A percentile compares a stretch with the other conserved stretches of the same genome.
Conservation (phyloP, 345 rosid genomes). For the Pseudoturritis turrita region DNA sequence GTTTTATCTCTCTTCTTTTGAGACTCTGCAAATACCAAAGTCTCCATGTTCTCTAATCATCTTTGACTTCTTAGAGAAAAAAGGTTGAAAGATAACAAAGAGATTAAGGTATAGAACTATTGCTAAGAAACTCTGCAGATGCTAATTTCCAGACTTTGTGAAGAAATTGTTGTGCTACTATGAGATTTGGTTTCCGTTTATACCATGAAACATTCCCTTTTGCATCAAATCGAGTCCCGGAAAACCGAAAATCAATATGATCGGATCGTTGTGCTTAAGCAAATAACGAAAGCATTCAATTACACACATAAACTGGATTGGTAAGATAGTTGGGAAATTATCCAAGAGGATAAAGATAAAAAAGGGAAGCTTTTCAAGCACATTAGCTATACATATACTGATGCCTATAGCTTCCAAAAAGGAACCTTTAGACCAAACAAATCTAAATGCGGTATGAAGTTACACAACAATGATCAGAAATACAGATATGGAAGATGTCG, state of each 20-base stretch:
- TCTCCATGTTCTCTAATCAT: neutral
- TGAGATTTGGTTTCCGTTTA: neutral
- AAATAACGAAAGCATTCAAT: constrained; percentile 2
- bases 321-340: neutral
- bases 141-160: neutral
- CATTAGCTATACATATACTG: constrained; percentile 14
- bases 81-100: neutral
- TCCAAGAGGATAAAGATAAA: neutral
- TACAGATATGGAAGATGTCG: neutral
- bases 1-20: neutral
- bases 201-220: neutral
- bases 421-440: constrained; percentile 7
- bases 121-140: neutral
- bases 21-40: neutral
- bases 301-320: neutral
- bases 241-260: neutral
- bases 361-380: neutral
- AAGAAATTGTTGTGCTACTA: too few species aligned
- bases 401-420: neutral
- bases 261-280: neutral
- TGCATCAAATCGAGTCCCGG: neutral
- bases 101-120: neutral
- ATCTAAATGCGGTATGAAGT: neutral
- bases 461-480: neutral
- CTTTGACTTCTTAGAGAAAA: neutral